These are phyloP conservation scores for Plenodomus tracheiphilus DNA, from an alignment of 2,329 filamentous ascomycete species.

Conservation along the genomic window DNA sequence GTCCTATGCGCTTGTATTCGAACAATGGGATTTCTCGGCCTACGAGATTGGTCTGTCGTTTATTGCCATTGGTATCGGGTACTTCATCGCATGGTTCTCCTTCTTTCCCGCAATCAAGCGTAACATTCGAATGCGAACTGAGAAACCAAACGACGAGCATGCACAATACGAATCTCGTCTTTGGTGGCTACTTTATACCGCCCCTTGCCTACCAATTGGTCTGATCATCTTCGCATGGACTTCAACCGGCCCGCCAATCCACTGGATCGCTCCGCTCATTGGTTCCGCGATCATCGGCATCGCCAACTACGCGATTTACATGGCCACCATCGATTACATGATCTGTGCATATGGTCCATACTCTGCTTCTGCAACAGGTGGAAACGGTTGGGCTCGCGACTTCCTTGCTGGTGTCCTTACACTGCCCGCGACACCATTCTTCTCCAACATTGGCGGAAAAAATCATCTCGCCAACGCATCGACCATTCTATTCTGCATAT, in stretches of 20 bases:
- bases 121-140: slow-evolving; percentile 34
- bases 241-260: slow-evolving; percentile 63
- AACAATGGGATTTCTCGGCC: slow-evolving; percentile 66
- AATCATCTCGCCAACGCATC: slow-evolving; percentile 58
- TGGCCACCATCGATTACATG: slow-evolving; percentile 82
- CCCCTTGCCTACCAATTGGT: slow-evolving; percentile 66
- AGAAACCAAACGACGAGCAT: slow-evolving; percentile 33
- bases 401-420: slow-evolving; percentile 75
- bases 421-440: slow-evolving; percentile 66
- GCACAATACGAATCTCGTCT: slow-evolving; percentile 58
- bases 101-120: slow-evolving; percentile 59
- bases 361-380: slow-evolving; percentile 75
- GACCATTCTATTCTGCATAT: slow-evolving; percentile 58
- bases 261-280: slow-evolving; percentile 72
- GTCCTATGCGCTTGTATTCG: slow-evolving; percentile 69
- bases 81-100: slow-evolving; percentile 64
- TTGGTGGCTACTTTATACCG: slow-evolving; percentile 66
- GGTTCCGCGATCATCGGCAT: slow-evolving; percentile 71
- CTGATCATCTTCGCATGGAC: slow-evolving; percentile 75
- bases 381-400: slow-evolving; percentile 76
- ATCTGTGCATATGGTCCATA: slow-evolving; percentile 74
- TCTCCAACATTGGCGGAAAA: slow-evolving; percentile 45
- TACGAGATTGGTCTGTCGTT: slow-evolving; percentile 65
- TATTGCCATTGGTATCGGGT: slow-evolving; percentile 62
- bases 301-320: slow-evolving; percentile 73